phyloP scores from a whole-genome alignment of 192 early-diverging fungal species.

The Fimicolochytrium jonesii region DNA sequence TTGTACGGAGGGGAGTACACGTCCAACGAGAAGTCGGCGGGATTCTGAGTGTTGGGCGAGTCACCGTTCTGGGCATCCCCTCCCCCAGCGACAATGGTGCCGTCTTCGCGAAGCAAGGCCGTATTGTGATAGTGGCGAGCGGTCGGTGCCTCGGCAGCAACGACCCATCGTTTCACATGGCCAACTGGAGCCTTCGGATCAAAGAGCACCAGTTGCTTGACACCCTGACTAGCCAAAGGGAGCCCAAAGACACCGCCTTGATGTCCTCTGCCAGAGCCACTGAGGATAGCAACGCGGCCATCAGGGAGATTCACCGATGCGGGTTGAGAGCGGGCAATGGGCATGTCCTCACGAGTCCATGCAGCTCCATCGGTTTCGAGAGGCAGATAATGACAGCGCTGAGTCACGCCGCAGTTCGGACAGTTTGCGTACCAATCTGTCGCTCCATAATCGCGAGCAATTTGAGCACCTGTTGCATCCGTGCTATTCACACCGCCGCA shows the following conservation, averaged over 20 bases:
- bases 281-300: constrained; percentile 12
- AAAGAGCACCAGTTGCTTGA: constrained; percentile 30
- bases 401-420: constrained; percentile 13
- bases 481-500: constrained; percentile 35
- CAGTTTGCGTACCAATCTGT: constrained; percentile 23
- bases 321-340: constrained; percentile 12
- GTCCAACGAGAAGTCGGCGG: constrained; percentile 5
- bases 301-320: constrained; percentile 21
- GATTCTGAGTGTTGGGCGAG: neutral
- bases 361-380: constrained; percentile 21
- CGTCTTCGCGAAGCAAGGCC: constrained; percentile 33
- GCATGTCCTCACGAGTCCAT: constrained; percentile 28
- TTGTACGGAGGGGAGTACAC: constrained; percentile 23
- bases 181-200: constrained; percentile 15
- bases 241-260: constrained; percentile 19
- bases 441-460: neutral
- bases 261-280: constrained; percentile 14
- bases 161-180: constrained; percentile 3
- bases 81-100: constrained; percentile 39
- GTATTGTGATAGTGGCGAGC: constrained; percentile 27
- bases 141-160: constrained; percentile 7
- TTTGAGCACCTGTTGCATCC: constrained; percentile 1
- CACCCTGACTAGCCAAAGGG: constrained; percentile 8
- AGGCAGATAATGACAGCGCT: constrained; percentile 20
- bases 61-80: constrained; percentile 38